Evolutionary conservation across 805 yeast species (phyloP).

Genomic region (Yarrowia keelungensis): DNA sequence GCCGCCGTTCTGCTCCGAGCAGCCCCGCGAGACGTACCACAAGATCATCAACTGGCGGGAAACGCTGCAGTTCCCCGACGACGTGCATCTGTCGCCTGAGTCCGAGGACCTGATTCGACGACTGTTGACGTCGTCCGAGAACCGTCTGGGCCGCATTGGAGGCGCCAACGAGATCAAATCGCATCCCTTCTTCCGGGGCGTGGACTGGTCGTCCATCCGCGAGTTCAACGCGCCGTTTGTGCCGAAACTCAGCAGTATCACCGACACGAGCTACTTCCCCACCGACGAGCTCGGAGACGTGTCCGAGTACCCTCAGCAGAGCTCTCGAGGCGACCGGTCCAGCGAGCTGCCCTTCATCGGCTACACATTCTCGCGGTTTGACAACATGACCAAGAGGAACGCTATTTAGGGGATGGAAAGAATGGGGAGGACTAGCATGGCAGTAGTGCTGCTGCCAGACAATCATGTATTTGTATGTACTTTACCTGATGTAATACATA

Average conservation of each 20-base stretch:
- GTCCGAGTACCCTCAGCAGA: slow-evolving; percentile 83
- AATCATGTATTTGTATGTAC: slow-evolving; percentile 19
- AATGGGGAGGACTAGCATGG: too few relatives aligned
- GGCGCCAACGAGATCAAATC: slow-evolving; percentile 90
- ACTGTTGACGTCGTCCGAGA: slow-evolving; percentile 76
- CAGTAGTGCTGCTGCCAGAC: not conserved
- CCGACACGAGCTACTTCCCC: slow-evolving; percentile 98
- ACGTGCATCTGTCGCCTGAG: slow-evolving; percentile 85
- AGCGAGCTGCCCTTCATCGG: slow-evolving; percentile 93
- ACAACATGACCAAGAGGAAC: slow-evolving; percentile 70
- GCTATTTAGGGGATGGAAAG: slow-evolving; percentile 45
- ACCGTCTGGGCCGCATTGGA: slow-evolving; percentile 83
- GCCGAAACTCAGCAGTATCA: slow-evolving; percentile 87
- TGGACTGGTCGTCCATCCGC: slow-evolving; percentile 89
- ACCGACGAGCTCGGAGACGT: slow-evolving; percentile 94
- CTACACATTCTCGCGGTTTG: slow-evolving; percentile 94
- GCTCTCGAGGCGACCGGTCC: slow-evolving; percentile 42
- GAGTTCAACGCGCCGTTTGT: slow-evolving; percentile 92
- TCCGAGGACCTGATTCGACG: slow-evolving; percentile 84
- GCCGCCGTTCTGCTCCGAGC: slow-evolving; percentile 96
- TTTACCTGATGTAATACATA: not conserved
- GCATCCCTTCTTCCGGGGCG: slow-evolving; percentile 95
- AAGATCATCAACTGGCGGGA: slow-evolving; percentile 93
- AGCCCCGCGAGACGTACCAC: slow-evolving; percentile 91
- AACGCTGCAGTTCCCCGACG: slow-evolving; percentile 87